Percentiles rank a stretch among this genome's conserved stretches.
Conservation (phyloP, 192 early-diverging fungal genomes). For the Mortierella antarctica region DNA sequence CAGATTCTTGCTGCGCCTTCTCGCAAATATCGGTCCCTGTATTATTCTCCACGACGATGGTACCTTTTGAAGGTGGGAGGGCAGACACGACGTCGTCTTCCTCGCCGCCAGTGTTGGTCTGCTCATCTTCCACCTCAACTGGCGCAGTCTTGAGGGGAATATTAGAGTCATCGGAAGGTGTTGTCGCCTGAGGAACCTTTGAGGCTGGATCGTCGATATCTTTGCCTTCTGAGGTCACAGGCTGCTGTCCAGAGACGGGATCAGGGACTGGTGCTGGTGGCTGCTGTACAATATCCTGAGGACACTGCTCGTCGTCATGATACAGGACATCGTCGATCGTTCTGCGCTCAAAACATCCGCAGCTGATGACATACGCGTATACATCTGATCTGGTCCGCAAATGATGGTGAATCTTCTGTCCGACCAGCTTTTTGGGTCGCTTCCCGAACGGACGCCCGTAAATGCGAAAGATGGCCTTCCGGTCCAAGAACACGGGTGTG, state of each 20-base stretch:
- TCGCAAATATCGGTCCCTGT: too few relatives aligned
- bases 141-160: constrained; percentile 13
- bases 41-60: too few relatives aligned
- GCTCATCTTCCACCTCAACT: background rate
- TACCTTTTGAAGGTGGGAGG: too few relatives aligned
- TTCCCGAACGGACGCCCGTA: constrained; percentile 51
- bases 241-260: constrained; percentile 6
- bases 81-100: too few relatives aligned
- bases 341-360: constrained; percentile 21
- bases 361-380: constrained; percentile 20
- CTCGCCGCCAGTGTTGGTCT: too few relatives aligned
- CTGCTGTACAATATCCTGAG: background rate
- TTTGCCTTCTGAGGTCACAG: background rate
- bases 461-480: constrained; percentile 36
- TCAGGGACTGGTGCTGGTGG: background rate
- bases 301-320: background rate
- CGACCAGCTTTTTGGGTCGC: constrained; percentile 27
- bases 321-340: constrained; percentile 32
- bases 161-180: background rate
- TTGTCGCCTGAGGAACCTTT: background rate
- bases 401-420: constrained; percentile 31
- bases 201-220: background rate
- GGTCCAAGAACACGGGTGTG: constrained; percentile 29
- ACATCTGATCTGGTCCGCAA: constrained; percentile 19
- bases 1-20: too few relatives aligned